Conservation (phyloP, 805 yeast genomes). For the Torulaspora franciscae region DNA sequence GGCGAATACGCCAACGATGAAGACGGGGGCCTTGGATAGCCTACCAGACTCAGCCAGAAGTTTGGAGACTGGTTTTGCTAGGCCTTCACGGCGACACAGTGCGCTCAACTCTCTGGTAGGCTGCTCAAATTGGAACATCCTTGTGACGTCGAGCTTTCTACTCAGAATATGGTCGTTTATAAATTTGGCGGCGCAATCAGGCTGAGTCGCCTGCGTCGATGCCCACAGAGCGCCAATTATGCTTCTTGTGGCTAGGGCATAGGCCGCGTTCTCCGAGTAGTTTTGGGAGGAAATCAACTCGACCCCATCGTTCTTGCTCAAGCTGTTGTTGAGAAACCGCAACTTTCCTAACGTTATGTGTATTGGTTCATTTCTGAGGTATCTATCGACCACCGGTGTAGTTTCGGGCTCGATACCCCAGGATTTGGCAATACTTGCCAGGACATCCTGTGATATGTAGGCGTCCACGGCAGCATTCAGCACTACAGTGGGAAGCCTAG, state of each 20-base stretch:
- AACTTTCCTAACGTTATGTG: constrained; percentile 66
- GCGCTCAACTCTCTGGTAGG: constrained; percentile 81
- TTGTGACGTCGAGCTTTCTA: constrained; percentile 69
- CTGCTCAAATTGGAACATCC: constrained; percentile 73
- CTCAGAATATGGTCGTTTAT: constrained; percentile 71
- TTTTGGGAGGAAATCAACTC: constrained; percentile 40
- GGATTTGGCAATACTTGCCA: constrained; percentile 58
- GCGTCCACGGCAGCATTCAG: constrained; percentile 72
- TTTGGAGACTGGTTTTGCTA: constrained; percentile 72
- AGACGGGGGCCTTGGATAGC: constrained; percentile 73
- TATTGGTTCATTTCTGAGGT: constrained; percentile 62
- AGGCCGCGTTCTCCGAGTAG: constrained; percentile 35
- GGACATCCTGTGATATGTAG: constrained; percentile 61
- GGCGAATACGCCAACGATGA: constrained; percentile 84
- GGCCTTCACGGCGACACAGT: constrained; percentile 68
- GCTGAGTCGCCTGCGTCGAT: constrained; percentile 44
- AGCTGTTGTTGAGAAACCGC: constrained; percentile 40
- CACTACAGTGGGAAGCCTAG: constrained; percentile 81
- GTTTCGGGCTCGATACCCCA: constrained; percentile 91
- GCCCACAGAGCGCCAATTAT: constrained; percentile 79
- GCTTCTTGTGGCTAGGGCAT: constrained; percentile 72
- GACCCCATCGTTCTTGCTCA: constrained; percentile 47
- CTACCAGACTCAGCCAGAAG: constrained; percentile 93
- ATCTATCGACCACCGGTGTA: constrained; percentile 57
- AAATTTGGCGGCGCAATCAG: constrained; percentile 60